Conservation (phyloP, 257 asterid genomes). For the Craterostigma plantagineum region DNA sequence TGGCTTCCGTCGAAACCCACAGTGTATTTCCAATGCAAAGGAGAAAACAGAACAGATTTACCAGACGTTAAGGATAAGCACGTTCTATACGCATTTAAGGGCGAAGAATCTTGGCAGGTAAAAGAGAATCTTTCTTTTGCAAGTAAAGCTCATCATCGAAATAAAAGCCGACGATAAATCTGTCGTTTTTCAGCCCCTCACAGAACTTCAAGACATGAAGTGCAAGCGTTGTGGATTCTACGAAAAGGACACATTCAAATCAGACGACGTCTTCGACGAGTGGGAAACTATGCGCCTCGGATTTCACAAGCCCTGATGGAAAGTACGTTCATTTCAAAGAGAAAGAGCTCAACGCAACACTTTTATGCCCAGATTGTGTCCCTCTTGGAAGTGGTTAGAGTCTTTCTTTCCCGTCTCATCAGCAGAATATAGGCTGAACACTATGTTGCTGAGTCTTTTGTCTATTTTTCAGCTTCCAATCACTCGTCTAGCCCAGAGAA, state of each 20-base stretch:
- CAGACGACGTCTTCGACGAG: constrained; percentile 46
- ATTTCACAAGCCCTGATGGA: constrained; percentile 31
- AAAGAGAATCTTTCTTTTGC: background rate
- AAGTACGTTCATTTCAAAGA: constrained; percentile 18
- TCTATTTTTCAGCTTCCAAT: constrained; percentile 16
- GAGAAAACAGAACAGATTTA: constrained; percentile 29
- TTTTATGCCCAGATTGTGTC: constrained; percentile 17
- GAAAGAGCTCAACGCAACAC: constrained; percentile 17
- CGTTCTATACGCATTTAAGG: constrained; percentile 32
- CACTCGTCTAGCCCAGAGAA: constrained; percentile 14
- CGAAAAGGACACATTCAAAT: constrained; percentile 26
- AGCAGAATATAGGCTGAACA: background rate
- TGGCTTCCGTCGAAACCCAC: constrained; percentile 30
- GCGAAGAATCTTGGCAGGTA: constrained; percentile 83
- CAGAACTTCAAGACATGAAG: constrained; percentile 26
- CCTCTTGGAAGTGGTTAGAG: constrained; percentile 14
- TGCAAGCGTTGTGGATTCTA: constrained; percentile 67
- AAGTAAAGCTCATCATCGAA: too few species aligned
- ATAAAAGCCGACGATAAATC: too few species aligned
- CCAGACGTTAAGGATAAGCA: constrained; percentile 49
- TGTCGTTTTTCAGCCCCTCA: constrained; percentile 57
- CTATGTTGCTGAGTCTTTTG: background rate
- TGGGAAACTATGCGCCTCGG: constrained; percentile 68
- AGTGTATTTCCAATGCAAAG: constrained; percentile 38
- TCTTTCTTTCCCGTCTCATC: background rate